Evolutionary conservation across 2,329 filamentous ascomycete species (phyloP), one percentile per base, ranked within the genome.

Genomic region (Aspergillus caelatus): DNA sequence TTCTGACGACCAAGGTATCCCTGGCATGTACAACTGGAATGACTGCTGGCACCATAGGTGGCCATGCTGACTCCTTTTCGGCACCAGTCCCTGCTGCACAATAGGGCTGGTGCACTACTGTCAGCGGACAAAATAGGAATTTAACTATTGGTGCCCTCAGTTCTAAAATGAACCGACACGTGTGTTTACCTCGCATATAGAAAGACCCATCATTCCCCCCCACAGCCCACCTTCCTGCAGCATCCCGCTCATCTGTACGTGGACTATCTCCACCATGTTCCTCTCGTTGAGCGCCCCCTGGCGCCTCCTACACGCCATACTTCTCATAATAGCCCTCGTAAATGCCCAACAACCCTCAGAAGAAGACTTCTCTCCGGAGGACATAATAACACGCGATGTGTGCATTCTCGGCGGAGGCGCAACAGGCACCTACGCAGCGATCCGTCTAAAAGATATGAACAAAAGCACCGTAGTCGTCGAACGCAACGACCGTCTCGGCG

Each of bases 391-490:
- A 34, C 69, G 70, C 23, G 76, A 79, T 65, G 70, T 79, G 21
- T 67, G 64, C 52, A 67, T 80, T 21, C 68, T 79, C 32, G 78
- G 78, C 2, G 77, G 76, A 26, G 77, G 78, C 14, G 71, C 75
- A 7, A 67, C 71, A 16, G 77, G 78, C 19, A 75, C 75, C 1
- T 76, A 78, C 62, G 69, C 73, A 1, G 75, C 74, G 28, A 69
- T 79, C 46, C 66, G 67, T 9, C 67, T 80, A 1, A 65, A 65
- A 9, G 75, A 78, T 50, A 30, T 67, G 53, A 67, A 68, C 6
- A 74, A 77, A 60, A 73, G 71, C 1, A 71, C 79, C 3, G 68
- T 73, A 1, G 62, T 81, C 0, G 65, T 81, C 30, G 79, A 81
- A 60, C 74, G 72, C 41, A 67, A 75, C 21, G 63, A 34, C 21